These are phyloP conservation scores for Stenogyne calaminthoides DNA, from an alignment of 305 asterid genomes.

Conservation along the genomic window DNA sequence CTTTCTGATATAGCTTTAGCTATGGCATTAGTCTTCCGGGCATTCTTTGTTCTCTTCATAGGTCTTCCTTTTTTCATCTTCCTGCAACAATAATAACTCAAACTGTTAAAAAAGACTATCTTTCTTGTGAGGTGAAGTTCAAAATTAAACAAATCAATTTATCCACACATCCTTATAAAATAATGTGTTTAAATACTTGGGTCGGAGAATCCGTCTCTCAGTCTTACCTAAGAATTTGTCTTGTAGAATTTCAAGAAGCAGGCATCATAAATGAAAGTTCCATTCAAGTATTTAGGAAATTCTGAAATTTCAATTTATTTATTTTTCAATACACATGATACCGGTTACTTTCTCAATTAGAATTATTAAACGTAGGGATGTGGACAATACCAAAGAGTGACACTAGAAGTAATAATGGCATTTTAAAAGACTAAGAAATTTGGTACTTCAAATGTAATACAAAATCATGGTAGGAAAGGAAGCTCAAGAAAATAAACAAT, in stretches of 20 bases:
- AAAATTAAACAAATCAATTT: too few relatives aligned
- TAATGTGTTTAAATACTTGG: neutral
- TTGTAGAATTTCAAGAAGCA: neutral
- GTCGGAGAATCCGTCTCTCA: neutral
- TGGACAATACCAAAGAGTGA: neutral
- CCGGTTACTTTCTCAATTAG: neutral
- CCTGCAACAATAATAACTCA: constrained; percentile 38
- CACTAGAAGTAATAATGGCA: neutral
- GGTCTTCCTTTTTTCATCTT: constrained; percentile 55
- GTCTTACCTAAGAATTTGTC: neutral
- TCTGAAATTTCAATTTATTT: neutral
- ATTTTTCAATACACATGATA: neutral
- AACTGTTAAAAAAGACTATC: neutral
- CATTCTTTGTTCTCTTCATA: constrained; percentile 77
- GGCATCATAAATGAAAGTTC: neutral
- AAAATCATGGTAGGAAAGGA: too few relatives aligned
- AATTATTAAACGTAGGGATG: neutral
- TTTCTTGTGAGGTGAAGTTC: neutral
- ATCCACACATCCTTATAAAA: neutral
- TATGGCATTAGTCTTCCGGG: constrained; percentile 65
- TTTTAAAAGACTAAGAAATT: neutral
- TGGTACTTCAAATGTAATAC: too few relatives aligned
- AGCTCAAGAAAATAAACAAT: neutral
- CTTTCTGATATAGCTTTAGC: constrained; percentile 62
- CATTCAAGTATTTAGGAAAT: neutral